Conservation (phyloP, 73 alveolate genomes). For the Urostyla sp. region DNA sequence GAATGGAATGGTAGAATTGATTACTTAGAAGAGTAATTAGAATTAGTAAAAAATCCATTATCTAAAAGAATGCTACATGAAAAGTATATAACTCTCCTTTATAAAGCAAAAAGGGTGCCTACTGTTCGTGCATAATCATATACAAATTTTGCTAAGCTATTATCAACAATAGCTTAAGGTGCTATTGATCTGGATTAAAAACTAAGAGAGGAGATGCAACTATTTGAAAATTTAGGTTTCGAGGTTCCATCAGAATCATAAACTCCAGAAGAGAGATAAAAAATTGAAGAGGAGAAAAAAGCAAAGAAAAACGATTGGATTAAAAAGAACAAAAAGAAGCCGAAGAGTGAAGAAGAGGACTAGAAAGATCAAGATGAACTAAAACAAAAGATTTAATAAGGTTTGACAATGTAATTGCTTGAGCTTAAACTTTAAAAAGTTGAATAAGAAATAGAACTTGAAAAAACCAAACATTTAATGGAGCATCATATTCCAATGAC, state of each 20-base stretch:
- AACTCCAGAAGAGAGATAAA: constrained; percentile 75
- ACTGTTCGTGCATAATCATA: constrained; percentile 64
- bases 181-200: constrained; percentile 66
- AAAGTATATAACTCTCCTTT: constrained; percentile 60
- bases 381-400: constrained; percentile 34
- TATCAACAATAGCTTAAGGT: constrained; percentile 52
- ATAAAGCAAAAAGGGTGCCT: constrained; percentile 72
- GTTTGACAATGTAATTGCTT: constrained; percentile 29
- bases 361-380: constrained; percentile 69
- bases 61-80: constrained; percentile 60
- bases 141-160: constrained; percentile 57
- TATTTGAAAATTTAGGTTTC: constrained; percentile 76
- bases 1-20: constrained; percentile 83
- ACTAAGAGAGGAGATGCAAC: constrained; percentile 73
- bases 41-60: constrained; percentile 60
- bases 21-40: constrained; percentile 57
- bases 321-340: constrained; percentile 83
- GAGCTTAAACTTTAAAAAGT: constrained; percentile 41
- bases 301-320: constrained; percentile 82
- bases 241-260: constrained; percentile 67
- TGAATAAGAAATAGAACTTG: constrained; percentile 36
- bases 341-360: constrained; percentile 88
- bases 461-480: constrained; percentile 29
- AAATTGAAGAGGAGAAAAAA: constrained; percentile 74
- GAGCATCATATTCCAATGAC: constrained; percentile 56